Percentiles rank a stretch among this genome's conserved stretches.
Evolutionary conservation across 345 rosid genomes (phyloP).

Genomic region (Syzygium grande): DNA sequence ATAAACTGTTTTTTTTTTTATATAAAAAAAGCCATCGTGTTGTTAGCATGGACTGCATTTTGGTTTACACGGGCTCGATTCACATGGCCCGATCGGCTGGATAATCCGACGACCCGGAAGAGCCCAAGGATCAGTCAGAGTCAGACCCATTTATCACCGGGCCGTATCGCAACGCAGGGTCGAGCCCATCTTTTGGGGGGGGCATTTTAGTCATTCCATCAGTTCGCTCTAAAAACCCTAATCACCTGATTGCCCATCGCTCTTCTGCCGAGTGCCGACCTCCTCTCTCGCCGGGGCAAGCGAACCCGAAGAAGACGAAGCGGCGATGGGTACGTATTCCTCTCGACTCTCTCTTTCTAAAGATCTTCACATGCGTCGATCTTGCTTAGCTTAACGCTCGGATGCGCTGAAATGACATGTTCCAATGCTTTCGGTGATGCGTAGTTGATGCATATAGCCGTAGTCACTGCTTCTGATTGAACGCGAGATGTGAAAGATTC

Average conservation of each 20-base stretch:
- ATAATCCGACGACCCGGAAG: background rate
- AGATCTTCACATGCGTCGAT: background rate
- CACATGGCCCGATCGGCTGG: background rate
- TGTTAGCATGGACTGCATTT: background rate
- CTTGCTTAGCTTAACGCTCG: background rate
- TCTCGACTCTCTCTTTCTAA: background rate
- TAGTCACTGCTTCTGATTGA: background rate
- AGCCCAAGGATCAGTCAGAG: background rate
- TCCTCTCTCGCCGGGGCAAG: background rate
- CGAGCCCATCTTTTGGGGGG: background rate
- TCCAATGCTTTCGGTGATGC: background rate
- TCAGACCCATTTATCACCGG: background rate
- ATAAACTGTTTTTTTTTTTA: background rate
- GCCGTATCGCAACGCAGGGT: background rate
- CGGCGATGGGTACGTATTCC: background rate
- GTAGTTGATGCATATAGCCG: background rate
- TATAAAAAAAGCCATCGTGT: too few relatives aligned
- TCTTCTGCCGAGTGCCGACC: background rate
- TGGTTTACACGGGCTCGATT: background rate
- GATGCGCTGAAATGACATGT: background rate
- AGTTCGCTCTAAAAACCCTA: background rate
- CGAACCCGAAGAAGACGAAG: background rate
- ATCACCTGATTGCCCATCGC: background rate
- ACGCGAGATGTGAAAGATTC: background rate
- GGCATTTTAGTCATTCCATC: background rate